Base-by-base conservation (phyloP, 2,329 filamentous ascomycete genomes). In the Beauveria bassiana region DNA sequence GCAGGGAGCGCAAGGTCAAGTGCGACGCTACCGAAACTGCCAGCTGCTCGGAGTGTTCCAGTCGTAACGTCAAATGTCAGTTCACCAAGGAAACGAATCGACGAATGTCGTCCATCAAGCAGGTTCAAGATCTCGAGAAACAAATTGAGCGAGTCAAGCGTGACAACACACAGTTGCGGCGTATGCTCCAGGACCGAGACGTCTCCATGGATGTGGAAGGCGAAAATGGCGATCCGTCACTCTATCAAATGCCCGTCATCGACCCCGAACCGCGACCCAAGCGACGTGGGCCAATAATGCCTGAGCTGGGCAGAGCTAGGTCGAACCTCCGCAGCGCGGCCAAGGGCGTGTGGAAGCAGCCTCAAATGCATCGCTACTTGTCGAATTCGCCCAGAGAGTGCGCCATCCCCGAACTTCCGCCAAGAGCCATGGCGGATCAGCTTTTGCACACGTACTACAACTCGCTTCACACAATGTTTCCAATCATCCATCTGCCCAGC, bases 41-140 rank as follows among this genome's bases (percentile, higher is more conserved):
- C 12, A 96, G 93, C 75, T 99, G 95, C 74, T 97, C 95, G 1
- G 95, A 99, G 76, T 99, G 95, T 77, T 95, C 91, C 5, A 97
- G 93, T 73, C 88, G 95, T 66, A 96, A 93, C 71, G 93, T 98
- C 66, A 96, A 96, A 74, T 99, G 95, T 72, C 93, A 98, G 71
- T 99, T 99, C 72, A 99, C 95, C 55, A 99, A 99, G 77, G 95
- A 99, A 75, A 99, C 95, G 14, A 99, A 99, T 73, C 85, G 95
- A 63, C 86, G 95, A 64, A 99, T 99, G 95, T 98, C 95, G 20
- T 98, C 93, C 1, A 98, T 98, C 77, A 99, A 98, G 84, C 95
- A 97, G 79, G 90, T 98, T 14, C 95, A 98, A 75, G 95, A 99
- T 72, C 81, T 99, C 28, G 93, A 98, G 76, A 95, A 91, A 74